A percentile compares a stretch with the other conserved stretches of the same genome.
phyloP scores from a whole-genome alignment of 352 stramenopile genomes.

The Phytophthora ramorum region DNA sequence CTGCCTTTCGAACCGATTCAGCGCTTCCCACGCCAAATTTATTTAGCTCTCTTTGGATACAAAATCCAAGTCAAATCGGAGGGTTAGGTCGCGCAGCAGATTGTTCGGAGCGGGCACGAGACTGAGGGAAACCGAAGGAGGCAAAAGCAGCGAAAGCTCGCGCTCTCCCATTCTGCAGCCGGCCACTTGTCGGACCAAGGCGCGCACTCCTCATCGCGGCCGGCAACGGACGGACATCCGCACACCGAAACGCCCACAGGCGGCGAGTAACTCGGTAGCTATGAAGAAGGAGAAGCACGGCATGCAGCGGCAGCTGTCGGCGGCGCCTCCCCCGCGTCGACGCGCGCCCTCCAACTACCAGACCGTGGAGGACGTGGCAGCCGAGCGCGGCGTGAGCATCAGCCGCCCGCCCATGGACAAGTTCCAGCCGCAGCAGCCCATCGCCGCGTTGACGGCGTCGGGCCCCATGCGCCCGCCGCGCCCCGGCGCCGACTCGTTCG shows the following conservation, averaged over 20 bases:
- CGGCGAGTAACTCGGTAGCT: constrained; percentile 1
- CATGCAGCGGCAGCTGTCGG: constrained; percentile 34
- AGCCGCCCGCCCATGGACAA: constrained; percentile 31
- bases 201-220: neutral
- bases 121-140: constrained; percentile 28
- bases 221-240: constrained; percentile 9
- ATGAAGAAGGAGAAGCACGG: constrained; percentile 35
- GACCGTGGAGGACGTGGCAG: constrained; percentile 69
- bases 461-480: constrained; percentile 30
- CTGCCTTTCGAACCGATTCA: constrained; percentile 6
- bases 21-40: constrained; percentile 11
- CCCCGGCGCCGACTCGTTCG: constrained; percentile 62
- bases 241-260: constrained; percentile 15
- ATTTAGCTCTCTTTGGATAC: constrained; percentile 5
- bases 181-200: constrained; percentile 22
- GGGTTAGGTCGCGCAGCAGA: neutral
- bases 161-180: constrained; percentile 26
- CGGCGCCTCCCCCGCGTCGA: constrained; percentile 41
- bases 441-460: constrained; percentile 24
- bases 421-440: constrained; percentile 20
- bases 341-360: constrained; percentile 84
- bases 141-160: constrained; percentile 24
- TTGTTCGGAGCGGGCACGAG: constrained; percentile 2
- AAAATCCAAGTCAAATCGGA: neutral
- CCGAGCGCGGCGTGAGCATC: constrained; percentile 51